Evolutionary conservation across 768 basidiomycete species (phyloP).

Genomic region (Rhodocollybia butyracea): DNA sequence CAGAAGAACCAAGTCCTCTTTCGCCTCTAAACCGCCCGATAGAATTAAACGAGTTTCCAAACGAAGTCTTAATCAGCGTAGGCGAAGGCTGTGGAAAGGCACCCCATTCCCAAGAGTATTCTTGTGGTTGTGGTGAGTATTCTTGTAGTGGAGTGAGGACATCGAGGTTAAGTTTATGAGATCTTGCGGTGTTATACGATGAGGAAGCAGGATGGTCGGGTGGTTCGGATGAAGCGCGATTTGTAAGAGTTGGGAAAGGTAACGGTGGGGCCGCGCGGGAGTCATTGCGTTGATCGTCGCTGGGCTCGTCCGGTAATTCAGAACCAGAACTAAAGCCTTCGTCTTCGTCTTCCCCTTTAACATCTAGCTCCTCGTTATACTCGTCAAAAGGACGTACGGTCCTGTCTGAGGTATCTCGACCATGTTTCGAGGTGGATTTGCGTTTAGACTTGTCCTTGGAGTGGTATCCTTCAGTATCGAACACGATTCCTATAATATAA

Average conservation of each 20-base stretch:
- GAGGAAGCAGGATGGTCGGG: conserved; percentile 15
- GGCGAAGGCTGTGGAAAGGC: conserved; percentile 82
- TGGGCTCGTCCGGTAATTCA: too few relatives aligned
- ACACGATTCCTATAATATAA: conserved; percentile 59
- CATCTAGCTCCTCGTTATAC: neutral
- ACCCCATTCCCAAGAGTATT: conserved; percentile 96
- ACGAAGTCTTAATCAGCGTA: conserved; percentile 48
- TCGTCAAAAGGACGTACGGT: conserved; percentile 28
- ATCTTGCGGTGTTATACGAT: too few relatives aligned
- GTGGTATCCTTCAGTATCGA: conserved; percentile 86
- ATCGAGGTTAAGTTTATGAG: neutral
- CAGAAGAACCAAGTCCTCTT: too few relatives aligned
- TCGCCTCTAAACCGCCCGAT: too few relatives aligned
- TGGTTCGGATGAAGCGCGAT: conserved; percentile 53
- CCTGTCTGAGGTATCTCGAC: conserved; percentile 36
- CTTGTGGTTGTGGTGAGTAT: conserved; percentile 36
- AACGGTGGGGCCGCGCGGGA: too few relatives aligned
- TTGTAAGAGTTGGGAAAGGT: too few relatives aligned
- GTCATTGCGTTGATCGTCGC: too few relatives aligned
- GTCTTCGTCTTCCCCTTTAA: too few relatives aligned
- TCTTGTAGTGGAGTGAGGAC: neutral
- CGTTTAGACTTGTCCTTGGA: conserved; percentile 18
- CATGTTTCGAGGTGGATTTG: conserved; percentile 15
- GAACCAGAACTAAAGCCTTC: too few relatives aligned
- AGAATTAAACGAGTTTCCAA: too few relatives aligned